phyloP scores from a whole-genome alignment of 805 yeast genomes.

The Vanderwaltozyma verrucispora region DNA sequence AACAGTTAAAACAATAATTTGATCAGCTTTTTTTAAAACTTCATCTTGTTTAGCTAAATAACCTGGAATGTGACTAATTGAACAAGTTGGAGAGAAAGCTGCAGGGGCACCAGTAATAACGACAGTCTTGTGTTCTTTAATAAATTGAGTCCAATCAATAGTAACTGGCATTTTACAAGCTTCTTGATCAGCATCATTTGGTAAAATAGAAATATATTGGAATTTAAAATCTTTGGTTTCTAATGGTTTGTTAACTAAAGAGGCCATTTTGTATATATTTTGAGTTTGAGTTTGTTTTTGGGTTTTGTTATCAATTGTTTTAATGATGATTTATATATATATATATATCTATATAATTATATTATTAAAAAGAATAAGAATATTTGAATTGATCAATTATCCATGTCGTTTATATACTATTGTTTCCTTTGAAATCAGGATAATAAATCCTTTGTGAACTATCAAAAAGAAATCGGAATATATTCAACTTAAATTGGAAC shows the following conservation, averaged over 20 bases:
- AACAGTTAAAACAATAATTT: constrained; percentile 50
- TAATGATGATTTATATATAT: not conserved
- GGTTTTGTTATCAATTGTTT: not conserved
- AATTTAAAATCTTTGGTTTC: constrained; percentile 19
- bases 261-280: constrained; percentile 8
- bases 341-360: too few species aligned
- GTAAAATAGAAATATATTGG: constrained; percentile 24
- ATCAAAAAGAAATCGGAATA: too few species aligned
- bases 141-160: constrained; percentile 19
- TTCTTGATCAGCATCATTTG: constrained; percentile 18
- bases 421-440: too few species aligned
- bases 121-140: constrained; percentile 38
- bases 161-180: constrained; percentile 24
- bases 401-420: too few species aligned
- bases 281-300: not conserved
- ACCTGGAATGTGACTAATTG: constrained; percentile 62
- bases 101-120: constrained; percentile 75
- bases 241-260: constrained; percentile 17
- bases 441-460: too few species aligned
- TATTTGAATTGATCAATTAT: too few species aligned
- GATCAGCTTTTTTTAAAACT: constrained; percentile 48
- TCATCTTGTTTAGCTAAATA: constrained; percentile 40
- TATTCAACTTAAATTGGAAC: too few species aligned
- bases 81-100: constrained; percentile 80
- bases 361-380: too few species aligned